A percentile compares a stretch with the other conserved stretches of the same genome.
These are phyloP conservation scores for Pseudozyma thailandica DNA, from an alignment of 1,284 basidiomycete genomes.

Conservation along the genomic window DNA sequence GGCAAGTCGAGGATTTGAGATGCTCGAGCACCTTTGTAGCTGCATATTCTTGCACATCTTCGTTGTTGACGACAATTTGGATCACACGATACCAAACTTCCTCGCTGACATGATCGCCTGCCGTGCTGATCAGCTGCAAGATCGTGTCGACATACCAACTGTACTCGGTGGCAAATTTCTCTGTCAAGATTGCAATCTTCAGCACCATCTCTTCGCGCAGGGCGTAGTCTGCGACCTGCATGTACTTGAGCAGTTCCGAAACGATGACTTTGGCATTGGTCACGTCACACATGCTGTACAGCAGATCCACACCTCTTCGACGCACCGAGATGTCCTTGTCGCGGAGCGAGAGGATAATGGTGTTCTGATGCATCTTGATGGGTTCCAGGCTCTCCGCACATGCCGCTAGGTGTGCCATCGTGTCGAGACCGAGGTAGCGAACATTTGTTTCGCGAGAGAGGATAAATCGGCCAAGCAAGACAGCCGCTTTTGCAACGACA, in stretches of 20 bases:
- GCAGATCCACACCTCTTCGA: slow-evolving; percentile 88
- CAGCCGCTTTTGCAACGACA: slow-evolving; percentile 87
- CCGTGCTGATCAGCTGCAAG: slow-evolving; percentile 90
- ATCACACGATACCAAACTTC: slow-evolving; percentile 99
- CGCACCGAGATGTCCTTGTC: slow-evolving; percentile 98
- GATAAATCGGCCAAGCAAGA: slow-evolving; percentile 92
- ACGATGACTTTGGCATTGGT: slow-evolving; percentile 95
- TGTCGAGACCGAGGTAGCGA: slow-evolving; percentile 95
- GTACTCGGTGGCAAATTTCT: slow-evolving; percentile 87
- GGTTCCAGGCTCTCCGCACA: slow-evolving; percentile 83
- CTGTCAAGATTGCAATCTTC: slow-evolving; percentile 97
- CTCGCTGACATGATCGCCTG: slow-evolving; percentile 97
- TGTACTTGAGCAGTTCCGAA: slow-evolving; percentile 89
- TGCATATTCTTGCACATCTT: slow-evolving; percentile 88
- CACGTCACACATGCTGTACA: slow-evolving; percentile 98
- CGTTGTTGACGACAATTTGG: slow-evolving; percentile 97
- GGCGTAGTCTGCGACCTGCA: slow-evolving; percentile 93
- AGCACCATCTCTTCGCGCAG: slow-evolving; percentile 97
- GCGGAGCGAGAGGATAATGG: slow-evolving; percentile 90
- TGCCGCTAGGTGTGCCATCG: slow-evolving; percentile 97
- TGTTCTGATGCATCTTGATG: slow-evolving; percentile 94
- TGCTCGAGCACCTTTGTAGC: slow-evolving; percentile 93
- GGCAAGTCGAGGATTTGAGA: slow-evolving; percentile 85
- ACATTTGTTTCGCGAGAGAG: slow-evolving; percentile 98
- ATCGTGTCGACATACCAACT: slow-evolving; percentile 71